phyloP scores from a whole-genome alignment of 208 protist genomes.

The Crithidia thermophila region DNA sequence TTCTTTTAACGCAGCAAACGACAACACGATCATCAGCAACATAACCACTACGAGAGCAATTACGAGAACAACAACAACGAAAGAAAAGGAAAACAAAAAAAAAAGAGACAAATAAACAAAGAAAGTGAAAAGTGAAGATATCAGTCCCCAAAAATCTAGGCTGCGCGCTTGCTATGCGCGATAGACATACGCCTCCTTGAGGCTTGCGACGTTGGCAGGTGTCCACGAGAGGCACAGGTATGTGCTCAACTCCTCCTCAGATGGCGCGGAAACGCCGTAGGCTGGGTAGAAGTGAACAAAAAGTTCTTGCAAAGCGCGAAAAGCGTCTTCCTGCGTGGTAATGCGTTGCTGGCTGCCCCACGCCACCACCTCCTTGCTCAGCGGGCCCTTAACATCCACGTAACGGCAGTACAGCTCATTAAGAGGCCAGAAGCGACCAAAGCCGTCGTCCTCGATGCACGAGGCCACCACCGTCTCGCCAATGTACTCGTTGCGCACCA shows the following conservation, averaged over 20 bases:
- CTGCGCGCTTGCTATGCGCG: slow-evolving; percentile 13
- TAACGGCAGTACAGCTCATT: slow-evolving; percentile 82
- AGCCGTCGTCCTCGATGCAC: slow-evolving; percentile 83
- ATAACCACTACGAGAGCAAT: too few species aligned
- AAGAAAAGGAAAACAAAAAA: slow-evolving; percentile 14
- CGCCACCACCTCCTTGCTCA: slow-evolving; percentile 40
- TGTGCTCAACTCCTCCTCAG: slow-evolving; percentile 43
- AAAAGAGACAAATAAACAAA: slow-evolving; percentile 13
- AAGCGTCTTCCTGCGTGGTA: slow-evolving; percentile 49
- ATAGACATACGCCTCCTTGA: slow-evolving; percentile 59
- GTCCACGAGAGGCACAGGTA: slow-evolving; percentile 60
- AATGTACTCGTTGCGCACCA: slow-evolving; percentile 60
- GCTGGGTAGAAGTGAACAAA: slow-evolving; percentile 59
- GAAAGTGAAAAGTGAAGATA: background rate
- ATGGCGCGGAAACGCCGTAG: slow-evolving; percentile 53
- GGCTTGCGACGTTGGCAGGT: slow-evolving; percentile 20
- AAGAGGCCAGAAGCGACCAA: slow-evolving; percentile 87
- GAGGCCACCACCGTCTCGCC: slow-evolving; percentile 80
- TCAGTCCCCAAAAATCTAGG: background rate
- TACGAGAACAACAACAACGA: too few species aligned
- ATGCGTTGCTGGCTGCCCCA: slow-evolving; percentile 62
- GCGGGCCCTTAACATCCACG: slow-evolving; percentile 52
- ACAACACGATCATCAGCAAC: too few species aligned
- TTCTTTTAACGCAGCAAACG: too few species aligned
- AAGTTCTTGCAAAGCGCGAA: slow-evolving; percentile 54